Conservation (phyloP, 1,284 basidiomycete genomes). For the Fomes fomentarius region DNA sequence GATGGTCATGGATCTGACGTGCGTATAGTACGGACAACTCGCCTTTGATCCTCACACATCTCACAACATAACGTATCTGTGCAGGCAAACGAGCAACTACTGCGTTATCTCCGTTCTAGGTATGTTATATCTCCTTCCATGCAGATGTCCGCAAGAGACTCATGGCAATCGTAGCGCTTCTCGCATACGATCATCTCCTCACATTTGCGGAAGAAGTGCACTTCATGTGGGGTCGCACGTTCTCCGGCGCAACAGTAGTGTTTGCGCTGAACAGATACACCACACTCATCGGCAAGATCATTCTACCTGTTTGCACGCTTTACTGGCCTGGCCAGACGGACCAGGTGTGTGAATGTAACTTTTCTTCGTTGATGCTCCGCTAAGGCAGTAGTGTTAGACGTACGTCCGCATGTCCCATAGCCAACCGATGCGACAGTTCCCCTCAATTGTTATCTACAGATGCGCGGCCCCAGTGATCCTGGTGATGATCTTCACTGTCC, state of each 20-base stretch:
- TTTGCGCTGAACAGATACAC: slow-evolving; percentile 27
- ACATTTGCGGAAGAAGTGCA: slow-evolving; percentile 24
- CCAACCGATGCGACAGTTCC: neutral
- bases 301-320: slow-evolving; percentile 17
- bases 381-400: neutral
- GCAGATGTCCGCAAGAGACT: neutral
- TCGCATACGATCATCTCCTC: slow-evolving; percentile 22
- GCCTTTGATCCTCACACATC: no score
- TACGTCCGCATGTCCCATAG: neutral
- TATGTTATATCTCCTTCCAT: neutral
- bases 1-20: neutral
- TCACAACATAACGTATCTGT: no score
- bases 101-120: neutral
- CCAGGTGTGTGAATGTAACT: slow-evolving; percentile 6
- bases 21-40: neutral
- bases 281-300: slow-evolving; percentile 18
- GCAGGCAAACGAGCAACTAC: neutral
- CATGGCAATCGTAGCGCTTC: neutral
- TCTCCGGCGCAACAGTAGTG: slow-evolving; percentile 23
- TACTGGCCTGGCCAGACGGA: slow-evolving; percentile 18
- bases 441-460: neutral
- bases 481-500: slow-evolving; percentile 9
- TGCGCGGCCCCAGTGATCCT: slow-evolving; percentile 11
- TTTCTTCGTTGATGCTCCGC: neutral
- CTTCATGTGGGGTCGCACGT: slow-evolving; percentile 23